Evolutionary conservation across 2,329 filamentous ascomycete genomes (phyloP), one percentile per base, ranked within the genome.

Genomic region (Monosporascus sp.): DNA sequence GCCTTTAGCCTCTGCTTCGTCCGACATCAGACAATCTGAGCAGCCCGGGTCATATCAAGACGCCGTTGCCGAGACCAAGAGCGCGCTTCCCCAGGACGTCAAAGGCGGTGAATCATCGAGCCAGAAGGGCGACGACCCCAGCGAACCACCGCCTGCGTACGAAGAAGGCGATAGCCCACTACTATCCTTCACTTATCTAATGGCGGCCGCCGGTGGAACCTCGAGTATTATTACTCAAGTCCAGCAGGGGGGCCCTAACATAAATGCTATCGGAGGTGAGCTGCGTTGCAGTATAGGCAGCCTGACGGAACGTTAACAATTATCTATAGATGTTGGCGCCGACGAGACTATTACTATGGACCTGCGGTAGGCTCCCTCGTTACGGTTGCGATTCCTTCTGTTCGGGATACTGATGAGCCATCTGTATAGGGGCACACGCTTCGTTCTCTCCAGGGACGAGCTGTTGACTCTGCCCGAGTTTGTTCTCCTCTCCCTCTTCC

Each of bases 211-310:
- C 75, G 93, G 93, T 80, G 93, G 92, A 76, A 89, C 92, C 64
- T 88, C 92, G 77, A 97, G 94, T 83, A 96, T 99, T 70, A 96
- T 99, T 76, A 99, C 94, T 74, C 94, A 99, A 77, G 94, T 99
- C 64, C 92, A 96, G 70, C 94, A 99, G 74, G 88, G 88, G 60
- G 92, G 88, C 49, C 89, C 91, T 64, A 89, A 92, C 38, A 84
- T 97, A 63, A 96, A 94, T 72, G 88, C 90, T 52, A 79, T 97
- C 56, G 90, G 89, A 83, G 89, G 89, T 91, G 75, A 67, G 80
- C 27, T 43, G 27, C 20, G 52, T 38, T 49, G 24, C 37, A 20
- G 20, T 24, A 9, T 25, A 14, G 48, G 25, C 22, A 15, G 9
- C 24, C 45, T 45, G 35, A 47, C 38, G 24, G 18, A 31, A 45